Conservation (phyloP, 2,329 filamentous ascomycete genomes). For the Fusarium secorum region DNA sequence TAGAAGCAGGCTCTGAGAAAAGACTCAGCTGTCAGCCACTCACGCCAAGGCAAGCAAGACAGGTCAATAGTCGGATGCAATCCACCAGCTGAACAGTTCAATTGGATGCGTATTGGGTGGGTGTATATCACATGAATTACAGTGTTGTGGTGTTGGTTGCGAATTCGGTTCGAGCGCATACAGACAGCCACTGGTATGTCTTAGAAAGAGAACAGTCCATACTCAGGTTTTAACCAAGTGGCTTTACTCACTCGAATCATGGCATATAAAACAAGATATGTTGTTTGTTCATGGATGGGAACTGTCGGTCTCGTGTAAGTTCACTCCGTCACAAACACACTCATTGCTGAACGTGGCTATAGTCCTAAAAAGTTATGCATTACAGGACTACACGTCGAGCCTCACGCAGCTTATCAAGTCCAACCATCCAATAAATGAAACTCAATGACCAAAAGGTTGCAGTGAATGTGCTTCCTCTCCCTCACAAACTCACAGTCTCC, state of each 20-base stretch:
- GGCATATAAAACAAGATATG: background rate
- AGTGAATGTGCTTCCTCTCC: background rate
- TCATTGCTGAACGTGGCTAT: background rate
- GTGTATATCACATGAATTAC: background rate
- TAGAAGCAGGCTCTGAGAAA: conserved; percentile 7
- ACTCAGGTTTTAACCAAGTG: too few species aligned
- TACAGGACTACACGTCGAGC: background rate
- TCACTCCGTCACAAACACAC: background rate
- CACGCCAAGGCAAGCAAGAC: background rate
- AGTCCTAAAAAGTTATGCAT: background rate
- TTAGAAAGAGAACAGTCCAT: background rate
- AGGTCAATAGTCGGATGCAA: background rate
- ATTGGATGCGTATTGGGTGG: background rate
- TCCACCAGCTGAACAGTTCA: background rate
- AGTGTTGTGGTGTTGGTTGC: background rate
- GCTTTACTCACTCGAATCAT: background rate
- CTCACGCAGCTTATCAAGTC: background rate
- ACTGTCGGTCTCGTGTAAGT: background rate
- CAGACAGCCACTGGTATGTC: background rate
- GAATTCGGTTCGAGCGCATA: background rate
- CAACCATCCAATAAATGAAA: background rate
- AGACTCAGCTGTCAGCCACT: background rate
- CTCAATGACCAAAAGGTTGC: background rate
- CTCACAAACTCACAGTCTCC: conserved; percentile 7
- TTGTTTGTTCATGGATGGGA: background rate